Evolutionary conservation across 306 rosid genomes (phyloP).

Genomic region (Vigna radiata): DNA sequence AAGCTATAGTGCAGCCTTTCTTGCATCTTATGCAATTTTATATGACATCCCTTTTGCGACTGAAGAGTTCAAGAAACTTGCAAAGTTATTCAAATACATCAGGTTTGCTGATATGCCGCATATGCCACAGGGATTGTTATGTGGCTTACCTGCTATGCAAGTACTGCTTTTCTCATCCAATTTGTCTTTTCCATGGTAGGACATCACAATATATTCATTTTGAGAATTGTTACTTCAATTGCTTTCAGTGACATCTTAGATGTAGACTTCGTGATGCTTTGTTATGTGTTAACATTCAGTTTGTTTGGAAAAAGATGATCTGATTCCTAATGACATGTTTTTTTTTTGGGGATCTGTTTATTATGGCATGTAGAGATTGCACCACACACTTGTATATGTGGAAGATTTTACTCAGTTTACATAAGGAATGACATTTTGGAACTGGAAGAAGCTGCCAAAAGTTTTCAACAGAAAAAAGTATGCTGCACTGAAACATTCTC

Average conservation of each 20-base stretch:
- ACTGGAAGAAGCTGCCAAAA: conserved; percentile 47
- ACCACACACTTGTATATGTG: conserved; percentile 43
- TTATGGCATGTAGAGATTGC: conserved; percentile 37
- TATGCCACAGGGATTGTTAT: conserved; percentile 53
- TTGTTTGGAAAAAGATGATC: background rate
- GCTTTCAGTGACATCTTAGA: background rate
- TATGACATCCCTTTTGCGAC: conserved; percentile 20
- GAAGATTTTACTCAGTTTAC: conserved; percentile 37
- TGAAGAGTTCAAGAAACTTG: conserved; percentile 4
- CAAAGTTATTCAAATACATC: conserved; percentile 29
- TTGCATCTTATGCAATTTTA: conserved; percentile 44
- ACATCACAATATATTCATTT: background rate
- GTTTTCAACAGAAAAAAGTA: conserved; percentile 41
- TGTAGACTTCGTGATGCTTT: conserved; percentile 1
- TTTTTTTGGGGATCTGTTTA: background rate
- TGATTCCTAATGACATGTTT: background rate
- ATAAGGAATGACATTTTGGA: conserved; percentile 42
- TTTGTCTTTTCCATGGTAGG: conserved; percentile 57
- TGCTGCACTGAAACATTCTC: background rate
- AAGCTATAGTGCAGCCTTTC: conserved; percentile 37
- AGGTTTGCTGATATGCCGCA: conserved; percentile 38
- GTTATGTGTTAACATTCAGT: background rate
- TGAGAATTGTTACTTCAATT: background rate
- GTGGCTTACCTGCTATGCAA: conserved; percentile 48
- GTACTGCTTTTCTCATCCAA: conserved; percentile 45